These are phyloP conservation scores for Arabis alpina DNA, from an alignment of 345 rosid genomes.

Conservation along the genomic window DNA sequence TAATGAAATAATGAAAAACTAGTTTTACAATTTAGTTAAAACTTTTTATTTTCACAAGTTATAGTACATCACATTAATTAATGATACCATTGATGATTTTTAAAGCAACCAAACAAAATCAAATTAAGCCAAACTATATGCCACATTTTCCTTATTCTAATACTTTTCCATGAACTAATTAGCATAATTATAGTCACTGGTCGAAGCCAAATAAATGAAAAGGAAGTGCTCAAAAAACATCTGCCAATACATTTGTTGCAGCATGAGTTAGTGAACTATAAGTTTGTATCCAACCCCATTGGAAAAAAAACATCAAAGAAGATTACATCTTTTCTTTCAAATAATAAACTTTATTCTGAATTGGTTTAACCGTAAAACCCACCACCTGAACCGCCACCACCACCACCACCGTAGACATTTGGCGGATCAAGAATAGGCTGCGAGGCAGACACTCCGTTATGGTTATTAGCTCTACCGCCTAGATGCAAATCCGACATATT, in stretches of 20 bases:
- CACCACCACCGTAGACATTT: conserved; percentile 68
- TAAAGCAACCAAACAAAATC: no score
- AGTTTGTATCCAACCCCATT: conserved; percentile 30
- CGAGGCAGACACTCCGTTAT: conserved; percentile 63
- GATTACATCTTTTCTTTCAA: conserved; percentile 10
- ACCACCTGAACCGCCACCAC: conserved; percentile 59
- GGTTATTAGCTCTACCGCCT: conserved; percentile 61
- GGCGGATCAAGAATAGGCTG: conserved; percentile 62
- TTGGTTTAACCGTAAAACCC: conserved; percentile 68
- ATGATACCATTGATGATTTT: no score
- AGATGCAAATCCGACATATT: conserved; percentile 84
- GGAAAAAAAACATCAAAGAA: conserved; percentile 13
- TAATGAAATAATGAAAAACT: background rate
- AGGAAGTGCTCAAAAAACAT: background rate
- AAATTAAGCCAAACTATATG: no score
- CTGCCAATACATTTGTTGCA: conserved; percentile 11
- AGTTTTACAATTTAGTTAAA: background rate
- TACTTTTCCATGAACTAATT: no score
- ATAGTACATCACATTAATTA: no score
- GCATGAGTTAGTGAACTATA: conserved; percentile 12
- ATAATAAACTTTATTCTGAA: conserved; percentile 42
- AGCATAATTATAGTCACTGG: no score
- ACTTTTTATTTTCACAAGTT: background rate
- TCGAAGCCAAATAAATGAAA: no score
- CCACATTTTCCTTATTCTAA: no score